Evolutionary conservation across 2,329 filamentous ascomycete genomes (phyloP).

Genomic region (Aureobasidium sp.): DNA sequence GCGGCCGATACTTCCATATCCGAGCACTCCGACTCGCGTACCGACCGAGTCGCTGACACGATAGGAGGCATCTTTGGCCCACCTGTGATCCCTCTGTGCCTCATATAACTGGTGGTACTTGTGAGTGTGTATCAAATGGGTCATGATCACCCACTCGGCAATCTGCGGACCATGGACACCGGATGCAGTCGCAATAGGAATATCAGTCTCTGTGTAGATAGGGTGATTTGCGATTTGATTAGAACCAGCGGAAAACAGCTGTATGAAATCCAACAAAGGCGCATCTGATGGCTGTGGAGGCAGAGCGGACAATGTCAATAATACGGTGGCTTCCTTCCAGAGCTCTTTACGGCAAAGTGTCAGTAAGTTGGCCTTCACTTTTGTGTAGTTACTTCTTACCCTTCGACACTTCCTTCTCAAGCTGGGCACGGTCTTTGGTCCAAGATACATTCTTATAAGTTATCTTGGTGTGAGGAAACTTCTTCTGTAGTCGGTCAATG

Average conservation of each 20-base stretch:
- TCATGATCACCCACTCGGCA: conserved; percentile 60
- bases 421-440: conserved; percentile 19
- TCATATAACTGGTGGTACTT: conserved; percentile 49
- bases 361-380: conserved; percentile 15
- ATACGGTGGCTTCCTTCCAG: conserved; percentile 39
- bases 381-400: neutral
- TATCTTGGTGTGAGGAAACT: conserved; percentile 42
- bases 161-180: conserved; percentile 59
- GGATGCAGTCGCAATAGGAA: conserved; percentile 49
- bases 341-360: conserved; percentile 27
- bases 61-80: conserved; percentile 36
- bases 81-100: conserved; percentile 50
- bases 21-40: conserved; percentile 52
- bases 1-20: conserved; percentile 57
- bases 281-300: conserved; percentile 32
- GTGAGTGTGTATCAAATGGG: conserved; percentile 52
- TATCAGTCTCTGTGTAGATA: conserved; percentile 45
- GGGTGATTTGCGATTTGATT: conserved; percentile 49
- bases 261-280: conserved; percentile 44
- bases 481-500: conserved; percentile 33
- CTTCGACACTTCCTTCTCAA: conserved; percentile 6
- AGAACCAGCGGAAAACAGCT: conserved; percentile 52
- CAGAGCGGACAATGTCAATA: conserved; percentile 43
- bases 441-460: conserved; percentile 32
- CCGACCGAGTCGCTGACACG: conserved; percentile 49